These are phyloP conservation scores for Truncatella angustata DNA, from an alignment of 2,329 filamentous ascomycete species.

Conservation along the genomic window DNA sequence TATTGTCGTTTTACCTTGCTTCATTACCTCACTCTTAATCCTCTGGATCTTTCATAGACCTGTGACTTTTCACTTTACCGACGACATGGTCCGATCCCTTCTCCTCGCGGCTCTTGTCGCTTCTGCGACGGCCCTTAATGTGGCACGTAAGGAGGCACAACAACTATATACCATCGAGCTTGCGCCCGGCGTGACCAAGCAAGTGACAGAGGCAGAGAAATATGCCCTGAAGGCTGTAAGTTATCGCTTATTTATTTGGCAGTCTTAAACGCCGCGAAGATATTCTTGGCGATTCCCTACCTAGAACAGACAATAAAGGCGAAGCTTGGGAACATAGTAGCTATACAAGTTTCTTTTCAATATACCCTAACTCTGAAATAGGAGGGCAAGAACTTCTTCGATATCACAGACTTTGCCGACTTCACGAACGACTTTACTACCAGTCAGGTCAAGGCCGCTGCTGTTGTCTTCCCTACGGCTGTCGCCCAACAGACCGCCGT, in stretches of 20 bases:
- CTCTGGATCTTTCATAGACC: no score
- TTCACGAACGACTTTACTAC: slow-evolving; percentile 42
- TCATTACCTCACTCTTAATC: no score
- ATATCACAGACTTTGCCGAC: slow-evolving; percentile 66
- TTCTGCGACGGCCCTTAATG: slow-evolving; percentile 17
- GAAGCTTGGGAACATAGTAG: no score
- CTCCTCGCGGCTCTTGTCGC: slow-evolving; percentile 21
- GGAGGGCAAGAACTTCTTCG: slow-evolving; percentile 74
- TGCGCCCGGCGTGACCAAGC: slow-evolving; percentile 62
- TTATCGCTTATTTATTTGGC: slow-evolving; percentile 8
- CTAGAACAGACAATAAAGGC: no score
- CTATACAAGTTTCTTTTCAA: no score
- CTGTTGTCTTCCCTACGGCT: slow-evolving; percentile 52
- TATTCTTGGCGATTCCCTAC: no score
- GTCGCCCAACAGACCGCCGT: slow-evolving; percentile 57
- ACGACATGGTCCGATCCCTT: slow-evolving; percentile 20
- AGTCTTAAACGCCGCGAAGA: background rate
- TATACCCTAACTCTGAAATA: slow-evolving; percentile 36
- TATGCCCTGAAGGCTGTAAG: slow-evolving; percentile 65
- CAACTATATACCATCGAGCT: slow-evolving; percentile 52
- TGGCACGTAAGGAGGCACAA: slow-evolving; percentile 15
- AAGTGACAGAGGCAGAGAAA: slow-evolving; percentile 73
- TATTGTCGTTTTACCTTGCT: no score
- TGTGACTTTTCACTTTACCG: no score
- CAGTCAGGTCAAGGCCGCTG: slow-evolving; percentile 39